phyloP scores from a whole-genome alignment of 2,329 filamentous ascomycete genomes.

The Tolypocladium tropicale region DNA sequence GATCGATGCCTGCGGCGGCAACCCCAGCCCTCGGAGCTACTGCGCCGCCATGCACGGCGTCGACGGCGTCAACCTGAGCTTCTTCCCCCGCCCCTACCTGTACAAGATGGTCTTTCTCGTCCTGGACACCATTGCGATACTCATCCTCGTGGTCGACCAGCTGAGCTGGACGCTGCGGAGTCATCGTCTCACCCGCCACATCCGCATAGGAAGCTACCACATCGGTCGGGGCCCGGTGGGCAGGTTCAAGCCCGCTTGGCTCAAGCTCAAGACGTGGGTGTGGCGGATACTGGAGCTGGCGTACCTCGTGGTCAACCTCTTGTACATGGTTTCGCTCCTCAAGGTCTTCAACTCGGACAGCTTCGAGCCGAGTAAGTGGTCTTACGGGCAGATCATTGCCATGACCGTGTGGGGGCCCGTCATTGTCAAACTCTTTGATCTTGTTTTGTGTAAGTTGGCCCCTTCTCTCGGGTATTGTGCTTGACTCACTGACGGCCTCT shows the following conservation, averaged over 20 bases:
- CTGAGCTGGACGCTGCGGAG: conserved; percentile 26
- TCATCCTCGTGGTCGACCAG: conserved; percentile 22
- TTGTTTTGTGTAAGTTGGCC: conserved; percentile 24
- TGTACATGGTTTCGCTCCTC: conserved; percentile 26
- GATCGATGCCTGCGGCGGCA: conserved; percentile 21
- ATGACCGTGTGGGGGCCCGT: conserved; percentile 28
- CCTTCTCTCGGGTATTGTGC: background rate
- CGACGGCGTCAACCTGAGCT: conserved; percentile 21
- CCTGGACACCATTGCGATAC: conserved; percentile 24
- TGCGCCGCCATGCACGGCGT: conserved; percentile 23
- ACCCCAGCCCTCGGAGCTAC: conserved; percentile 27
- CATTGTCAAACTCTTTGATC: conserved; percentile 27
- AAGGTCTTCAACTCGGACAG: conserved; percentile 24
- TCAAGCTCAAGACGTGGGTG: conserved; percentile 18
- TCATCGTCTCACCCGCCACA: conserved; percentile 19
- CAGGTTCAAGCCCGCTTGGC: conserved; percentile 16
- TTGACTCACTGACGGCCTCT: conserved; percentile 8
- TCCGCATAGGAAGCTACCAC: conserved; percentile 19
- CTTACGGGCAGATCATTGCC: conserved; percentile 28
- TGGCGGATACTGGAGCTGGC: conserved; percentile 25
- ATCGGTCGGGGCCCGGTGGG: conserved; percentile 21
- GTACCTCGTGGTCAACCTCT: conserved; percentile 25
- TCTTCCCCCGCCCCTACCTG: conserved; percentile 26
- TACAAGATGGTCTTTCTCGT: conserved; percentile 27
- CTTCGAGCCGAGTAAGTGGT: conserved; percentile 24